A percentile compares a stretch with the other conserved stretches of the same genome.
Conservation (phyloP, 768 basidiomycete species). For the Crassisporium funariophilum region DNA sequence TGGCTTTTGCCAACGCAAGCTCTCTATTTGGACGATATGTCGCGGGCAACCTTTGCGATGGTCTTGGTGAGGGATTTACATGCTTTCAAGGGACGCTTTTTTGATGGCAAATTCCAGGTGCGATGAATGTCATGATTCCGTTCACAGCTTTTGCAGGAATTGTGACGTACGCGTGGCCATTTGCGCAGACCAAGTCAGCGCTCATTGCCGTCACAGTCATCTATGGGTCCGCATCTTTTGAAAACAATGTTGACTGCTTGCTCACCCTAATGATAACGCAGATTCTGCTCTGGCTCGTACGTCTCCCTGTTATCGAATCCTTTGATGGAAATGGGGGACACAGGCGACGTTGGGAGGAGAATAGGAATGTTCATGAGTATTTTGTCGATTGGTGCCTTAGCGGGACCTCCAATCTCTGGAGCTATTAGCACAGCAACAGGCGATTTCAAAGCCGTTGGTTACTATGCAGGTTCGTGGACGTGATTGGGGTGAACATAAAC, state of each 20-base stretch:
- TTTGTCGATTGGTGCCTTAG: conserved; percentile 60
- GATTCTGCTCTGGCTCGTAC: conserved; percentile 64
- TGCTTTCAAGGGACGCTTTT: not conserved
- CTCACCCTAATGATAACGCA: conserved; percentile 21
- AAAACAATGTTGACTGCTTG: conserved; percentile 13
- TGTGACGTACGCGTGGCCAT: conserved; percentile 75
- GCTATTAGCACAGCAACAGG: conserved; percentile 58
- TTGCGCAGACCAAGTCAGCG: conserved; percentile 42
- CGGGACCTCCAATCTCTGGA: conserved; percentile 75
- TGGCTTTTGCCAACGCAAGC: conserved; percentile 68
- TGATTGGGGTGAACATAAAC: not conserved
- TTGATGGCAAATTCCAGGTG: conserved; percentile 39
- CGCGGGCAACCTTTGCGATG: conserved; percentile 57
- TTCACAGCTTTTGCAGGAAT: conserved; percentile 57
- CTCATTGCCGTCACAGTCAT: conserved; percentile 57
- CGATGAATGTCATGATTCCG: conserved; percentile 70
- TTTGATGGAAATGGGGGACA: conserved; percentile 60
- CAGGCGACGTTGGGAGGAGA: conserved; percentile 63
- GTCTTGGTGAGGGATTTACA: conserved; percentile 42
- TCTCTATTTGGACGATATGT: conserved; percentile 63
- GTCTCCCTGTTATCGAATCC: conserved; percentile 59
- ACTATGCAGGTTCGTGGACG: conserved; percentile 48
- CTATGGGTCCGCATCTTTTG: conserved; percentile 55
- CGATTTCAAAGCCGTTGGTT: conserved; percentile 55
- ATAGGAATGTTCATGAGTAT: conserved; percentile 67